These are phyloP conservation scores for Suillus spraguei DNA, from an alignment of 768 basidiomycete species.

Conservation along the genomic window DNA sequence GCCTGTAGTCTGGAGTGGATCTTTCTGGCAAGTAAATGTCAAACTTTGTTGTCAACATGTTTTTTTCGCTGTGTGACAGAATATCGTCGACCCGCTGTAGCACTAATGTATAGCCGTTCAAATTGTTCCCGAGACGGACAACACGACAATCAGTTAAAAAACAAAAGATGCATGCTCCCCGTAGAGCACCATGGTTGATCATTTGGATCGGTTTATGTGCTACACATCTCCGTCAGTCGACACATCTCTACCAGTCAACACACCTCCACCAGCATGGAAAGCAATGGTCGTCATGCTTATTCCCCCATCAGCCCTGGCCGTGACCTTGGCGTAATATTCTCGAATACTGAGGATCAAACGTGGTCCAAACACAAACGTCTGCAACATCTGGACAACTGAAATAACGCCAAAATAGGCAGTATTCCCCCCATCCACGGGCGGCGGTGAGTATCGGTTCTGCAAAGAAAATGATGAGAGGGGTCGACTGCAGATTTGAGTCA, in stretches of 20 bases:
- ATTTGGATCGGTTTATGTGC: no score
- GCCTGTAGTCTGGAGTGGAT: no score
- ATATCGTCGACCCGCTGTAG: no score
- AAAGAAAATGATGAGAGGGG: not conserved
- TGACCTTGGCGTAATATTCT: not conserved
- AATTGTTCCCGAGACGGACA: no score
- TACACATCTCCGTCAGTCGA: not conserved
- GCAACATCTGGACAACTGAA: not conserved
- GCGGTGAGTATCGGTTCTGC: no score
- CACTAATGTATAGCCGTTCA: no score
- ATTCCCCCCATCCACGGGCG: not conserved
- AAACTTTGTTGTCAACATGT: no score
- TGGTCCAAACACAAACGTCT: not conserved
- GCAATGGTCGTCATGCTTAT: not conserved
- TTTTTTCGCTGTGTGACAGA: no score
- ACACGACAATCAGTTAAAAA: no score
- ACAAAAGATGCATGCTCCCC: not conserved
- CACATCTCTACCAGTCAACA: not conserved
- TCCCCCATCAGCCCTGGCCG: not conserved
- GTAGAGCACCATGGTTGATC: not conserved
- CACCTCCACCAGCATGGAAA: not conserved
- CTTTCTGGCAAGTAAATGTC: no score
- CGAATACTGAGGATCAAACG: not conserved
- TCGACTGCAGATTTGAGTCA: not conserved
- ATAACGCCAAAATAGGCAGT: not conserved